Conservation (phyloP, 2,329 filamentous ascomycete species). For the Aspergillus novoparasiticus region DNA sequence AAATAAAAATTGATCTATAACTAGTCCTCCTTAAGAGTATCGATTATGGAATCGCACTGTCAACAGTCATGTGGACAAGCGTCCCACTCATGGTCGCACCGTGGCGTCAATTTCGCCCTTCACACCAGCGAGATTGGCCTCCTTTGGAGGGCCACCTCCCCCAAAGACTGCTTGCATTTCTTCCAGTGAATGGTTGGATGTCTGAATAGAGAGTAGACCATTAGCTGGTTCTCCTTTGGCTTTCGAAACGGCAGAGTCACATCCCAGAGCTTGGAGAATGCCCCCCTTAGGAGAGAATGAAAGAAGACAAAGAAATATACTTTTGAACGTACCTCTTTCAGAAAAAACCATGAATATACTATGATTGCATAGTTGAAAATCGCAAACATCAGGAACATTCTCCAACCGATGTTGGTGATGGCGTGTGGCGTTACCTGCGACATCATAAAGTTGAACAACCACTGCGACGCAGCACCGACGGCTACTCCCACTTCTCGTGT, state of each 20-base stretch:
- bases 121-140: conserved; percentile 12
- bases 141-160: conserved; percentile 17
- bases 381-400: conserved; percentile 54
- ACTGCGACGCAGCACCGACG: conserved; percentile 39
- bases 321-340: conserved; percentile 37
- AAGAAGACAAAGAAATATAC: background rate
- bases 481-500: conserved; percentile 40
- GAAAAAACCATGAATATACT: conserved; percentile 47
- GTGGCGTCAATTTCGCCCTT: conserved; percentile 6
- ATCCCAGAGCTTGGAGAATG: background rate
- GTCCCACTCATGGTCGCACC: background rate
- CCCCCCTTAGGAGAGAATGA: background rate
- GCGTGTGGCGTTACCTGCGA: conserved; percentile 44
- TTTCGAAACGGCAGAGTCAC: background rate
- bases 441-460: conserved; percentile 47
- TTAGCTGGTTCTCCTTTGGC: background rate
- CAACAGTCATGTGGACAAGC: background rate
- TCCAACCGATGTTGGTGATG: conserved; percentile 52
- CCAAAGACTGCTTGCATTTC: conserved; percentile 47
- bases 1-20: background rate
- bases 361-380: conserved; percentile 53
- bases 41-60: background rate
- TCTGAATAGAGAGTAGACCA: conserved; percentile 28
- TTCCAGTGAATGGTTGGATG: conserved; percentile 48
- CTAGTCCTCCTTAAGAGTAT: background rate